phyloP scores from a whole-genome alignment of 495 filamentous ascomycete genomes.

The Jackrogersella minutella region DNA sequence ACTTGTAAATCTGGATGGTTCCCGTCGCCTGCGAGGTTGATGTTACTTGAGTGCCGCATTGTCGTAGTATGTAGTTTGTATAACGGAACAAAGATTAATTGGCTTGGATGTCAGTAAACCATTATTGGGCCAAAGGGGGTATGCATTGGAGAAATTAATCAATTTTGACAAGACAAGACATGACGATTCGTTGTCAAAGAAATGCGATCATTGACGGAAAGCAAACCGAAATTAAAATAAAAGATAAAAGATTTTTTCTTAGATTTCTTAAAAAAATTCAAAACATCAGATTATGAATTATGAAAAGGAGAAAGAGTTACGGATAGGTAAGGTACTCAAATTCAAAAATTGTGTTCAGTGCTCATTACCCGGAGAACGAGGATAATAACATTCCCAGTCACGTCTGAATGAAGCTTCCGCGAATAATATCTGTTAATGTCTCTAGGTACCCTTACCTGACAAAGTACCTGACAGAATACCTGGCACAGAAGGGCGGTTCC shows the following conservation, averaged over 20 bases:
- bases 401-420: too few relatives aligned
- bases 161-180: conserved; percentile 30
- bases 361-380: conserved; percentile 27
- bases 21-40: conserved; percentile 30
- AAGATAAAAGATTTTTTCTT: background rate
- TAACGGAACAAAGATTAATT: conserved; percentile 5
- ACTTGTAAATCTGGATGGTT: conserved; percentile 40
- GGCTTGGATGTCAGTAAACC: conserved; percentile 22
- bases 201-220: background rate
- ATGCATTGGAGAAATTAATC: too few relatives aligned
- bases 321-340: background rate
- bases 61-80: conserved; percentile 9
- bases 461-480: conserved; percentile 16
- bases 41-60: conserved; percentile 28
- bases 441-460: background rate
- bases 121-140: conserved; percentile 12
- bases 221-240: background rate
- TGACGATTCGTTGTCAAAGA: conserved; percentile 14
- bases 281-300: background rate
- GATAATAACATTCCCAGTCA: conserved; percentile 1
- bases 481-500: conserved; percentile 4
- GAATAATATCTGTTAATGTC: background rate
- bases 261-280: too few relatives aligned
- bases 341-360: conserved; percentile 13
- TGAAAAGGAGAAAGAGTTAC: background rate